phyloP scores from a whole-genome alignment of 2,329 filamentous ascomycete genomes.

The Botrytis elliptica region DNA sequence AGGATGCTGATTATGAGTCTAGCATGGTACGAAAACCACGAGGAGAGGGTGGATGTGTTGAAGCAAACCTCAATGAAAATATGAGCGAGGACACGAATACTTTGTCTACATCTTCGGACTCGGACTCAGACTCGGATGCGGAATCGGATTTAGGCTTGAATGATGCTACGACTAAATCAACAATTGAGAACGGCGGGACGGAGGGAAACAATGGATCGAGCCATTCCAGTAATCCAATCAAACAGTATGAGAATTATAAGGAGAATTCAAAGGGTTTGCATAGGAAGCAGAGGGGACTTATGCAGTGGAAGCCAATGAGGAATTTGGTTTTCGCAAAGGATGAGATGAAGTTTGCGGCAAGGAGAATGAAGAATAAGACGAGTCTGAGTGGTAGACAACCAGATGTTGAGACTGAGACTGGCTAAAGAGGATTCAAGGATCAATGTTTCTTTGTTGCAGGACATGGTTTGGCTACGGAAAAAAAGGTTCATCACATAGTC shows the following conservation, averaged over 20 bases:
- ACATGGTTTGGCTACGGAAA: background rate
- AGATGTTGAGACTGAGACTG: conserved; percentile 21
- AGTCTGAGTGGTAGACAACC: conserved; percentile 79
- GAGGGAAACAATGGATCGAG: conserved; percentile 22
- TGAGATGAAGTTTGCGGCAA: conserved; percentile 75
- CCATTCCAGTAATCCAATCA: conserved; percentile 51
- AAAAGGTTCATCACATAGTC: background rate
- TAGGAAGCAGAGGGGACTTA: conserved; percentile 82
- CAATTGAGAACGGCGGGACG: conserved; percentile 3
- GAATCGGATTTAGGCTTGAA: conserved; percentile 56
- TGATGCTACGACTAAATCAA: conserved; percentile 45
- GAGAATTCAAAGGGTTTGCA: conserved; percentile 71
- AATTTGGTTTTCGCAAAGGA: conserved; percentile 86
- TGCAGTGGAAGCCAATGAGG: conserved; percentile 92
- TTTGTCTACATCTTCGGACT: conserved; percentile 24
- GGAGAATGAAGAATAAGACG: conserved; percentile 73
- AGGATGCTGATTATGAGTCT: conserved; percentile 23
- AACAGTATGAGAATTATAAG: conserved; percentile 62
- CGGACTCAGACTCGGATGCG: conserved; percentile 31
- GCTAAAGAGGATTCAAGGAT: background rate
- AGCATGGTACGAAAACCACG: conserved; percentile 19
- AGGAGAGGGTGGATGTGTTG: conserved; percentile 13
- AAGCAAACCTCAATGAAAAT: conserved; percentile 38
- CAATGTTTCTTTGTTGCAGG: background rate
- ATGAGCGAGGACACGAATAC: conserved; percentile 23